Evolutionary conservation across 768 basidiomycete species (phyloP).

Genomic region (Crucibulum laeve): DNA sequence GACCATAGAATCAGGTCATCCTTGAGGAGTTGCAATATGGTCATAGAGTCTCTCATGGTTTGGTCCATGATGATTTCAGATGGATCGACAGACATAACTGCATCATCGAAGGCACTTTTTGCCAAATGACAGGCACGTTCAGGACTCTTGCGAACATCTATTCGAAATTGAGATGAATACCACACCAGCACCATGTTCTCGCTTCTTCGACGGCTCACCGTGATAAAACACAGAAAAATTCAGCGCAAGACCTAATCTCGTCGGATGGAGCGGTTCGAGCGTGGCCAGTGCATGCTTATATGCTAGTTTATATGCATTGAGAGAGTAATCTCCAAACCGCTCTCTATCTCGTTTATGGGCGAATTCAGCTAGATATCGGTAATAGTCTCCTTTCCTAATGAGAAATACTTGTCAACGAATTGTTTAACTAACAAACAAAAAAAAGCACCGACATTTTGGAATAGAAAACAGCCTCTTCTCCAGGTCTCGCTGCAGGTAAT

Average conservation of each 20-base stretch:
- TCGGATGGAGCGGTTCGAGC: conserved; percentile 78
- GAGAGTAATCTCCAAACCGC: conserved; percentile 66
- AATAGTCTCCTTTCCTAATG: conserved; percentile 67
- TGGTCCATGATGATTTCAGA: conserved; percentile 33
- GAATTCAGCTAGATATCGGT: conserved; percentile 87
- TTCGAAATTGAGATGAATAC: neutral
- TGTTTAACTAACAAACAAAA: neutral
- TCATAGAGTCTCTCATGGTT: conserved; percentile 66
- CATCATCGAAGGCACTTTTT: conserved; percentile 91
- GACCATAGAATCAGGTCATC: conserved; percentile 89
- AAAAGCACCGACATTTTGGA: conserved; percentile 66
- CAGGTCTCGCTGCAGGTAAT: conserved; percentile 49
- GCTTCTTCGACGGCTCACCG: too few relatives aligned
- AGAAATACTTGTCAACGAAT: conserved; percentile 1
- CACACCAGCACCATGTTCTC: too few relatives aligned
- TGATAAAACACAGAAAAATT: conserved; percentile 96
- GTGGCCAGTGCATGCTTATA: conserved; percentile 78
- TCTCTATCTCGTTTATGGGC: conserved; percentile 68
- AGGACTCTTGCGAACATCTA: conserved; percentile 77
- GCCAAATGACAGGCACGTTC: conserved; percentile 85
- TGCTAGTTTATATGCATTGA: conserved; percentile 82
- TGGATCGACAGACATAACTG: conserved; percentile 59
- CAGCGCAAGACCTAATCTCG: conserved; percentile 81
- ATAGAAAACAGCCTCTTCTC: conserved; percentile 88
- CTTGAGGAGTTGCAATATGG: conserved; percentile 77